These are phyloP conservation scores for Pelargonium citronellum DNA, from an alignment of 441 rosid species.

Conservation along the genomic window DNA sequence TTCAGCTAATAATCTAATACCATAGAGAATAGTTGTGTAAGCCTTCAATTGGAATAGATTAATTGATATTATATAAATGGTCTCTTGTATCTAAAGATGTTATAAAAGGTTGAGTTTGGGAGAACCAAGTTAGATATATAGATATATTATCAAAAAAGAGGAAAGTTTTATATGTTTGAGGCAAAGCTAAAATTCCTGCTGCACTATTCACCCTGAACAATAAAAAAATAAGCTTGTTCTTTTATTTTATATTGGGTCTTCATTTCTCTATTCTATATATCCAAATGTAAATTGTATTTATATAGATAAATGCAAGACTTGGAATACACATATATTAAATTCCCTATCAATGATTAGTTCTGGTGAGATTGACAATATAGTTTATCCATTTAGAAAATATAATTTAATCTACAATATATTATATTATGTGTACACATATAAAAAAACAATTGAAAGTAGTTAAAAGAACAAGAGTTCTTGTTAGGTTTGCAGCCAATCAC, in stretches of 20 bases:
- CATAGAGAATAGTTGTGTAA: too few relatives aligned
- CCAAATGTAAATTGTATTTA: not conserved
- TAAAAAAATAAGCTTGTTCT: too few relatives aligned
- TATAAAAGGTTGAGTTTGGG: not conserved
- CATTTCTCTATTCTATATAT: not conserved
- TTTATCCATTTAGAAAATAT: constrained; percentile 10
- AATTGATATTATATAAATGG: too few relatives aligned
- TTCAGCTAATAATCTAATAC: not conserved
- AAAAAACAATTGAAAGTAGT: not conserved
- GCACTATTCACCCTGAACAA: too few relatives aligned
- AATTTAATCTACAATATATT: not conserved
- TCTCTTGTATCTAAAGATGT: not conserved
- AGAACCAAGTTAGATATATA: not conserved
- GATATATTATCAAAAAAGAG: too few relatives aligned
- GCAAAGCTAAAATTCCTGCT: too few relatives aligned
- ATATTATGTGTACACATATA: not conserved
- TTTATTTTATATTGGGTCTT: not conserved
- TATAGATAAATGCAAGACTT: not conserved
- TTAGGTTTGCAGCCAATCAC: constrained; percentile 11
- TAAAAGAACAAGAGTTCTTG: not conserved
- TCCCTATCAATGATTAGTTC: constrained; percentile 4
- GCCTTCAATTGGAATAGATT: too few relatives aligned
- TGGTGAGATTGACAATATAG: constrained; percentile 14
- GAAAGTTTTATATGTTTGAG: too few relatives aligned
- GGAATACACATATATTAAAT: not conserved